Base-by-base conservation (phyloP, 75 land plant genomes). In the Pseudotsuga menziesii region DNA sequence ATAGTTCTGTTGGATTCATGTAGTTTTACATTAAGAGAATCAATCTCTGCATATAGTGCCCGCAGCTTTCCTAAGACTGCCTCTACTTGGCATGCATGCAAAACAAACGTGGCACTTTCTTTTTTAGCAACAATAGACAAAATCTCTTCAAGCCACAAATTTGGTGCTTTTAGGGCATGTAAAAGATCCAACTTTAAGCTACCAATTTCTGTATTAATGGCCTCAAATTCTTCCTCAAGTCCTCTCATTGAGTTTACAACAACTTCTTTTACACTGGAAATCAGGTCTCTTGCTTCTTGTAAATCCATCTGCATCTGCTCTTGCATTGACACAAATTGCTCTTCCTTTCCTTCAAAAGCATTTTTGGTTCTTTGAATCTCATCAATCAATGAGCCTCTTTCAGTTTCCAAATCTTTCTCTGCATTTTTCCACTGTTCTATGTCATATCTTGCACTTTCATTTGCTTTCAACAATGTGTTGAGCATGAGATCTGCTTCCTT, bases 401-500 rank as follows among this genome's bases (percentile, higher is more conserved):
- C 89, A 63, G n/a, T 57, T 22, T 22, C 66, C 67, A 91, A 75
- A 27, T 59, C 54, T 57, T 26, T 75, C 63, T 80, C 84, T 56
- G 39, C 77, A 75, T 80, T 72, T 59, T 78, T 84, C 75, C 80
- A 78, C 71, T 66, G 75, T 66, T 85, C 74, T 35, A 82, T 83
- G 16, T 91, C 89, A 77, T 15, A 69, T 78, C 90, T 94, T 79
- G 92, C 87, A 57, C 72, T 74, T 77, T 92, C 99, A 74, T 91
- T 94, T 56, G 95, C 93, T 80, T 83, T 84, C 75, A 96, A 76
- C 20, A 97, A 77, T 22, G 85, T 84, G 82, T 91, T 94, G 15
- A 97, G 89, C 85, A 87, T 86, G 14, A 79, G 61, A 77, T 97
- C 92, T 58, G 98, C 99, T 67, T 97, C 96, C 61, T 58, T 73